Conservation (phyloP, 345 rosid genomes). For the Salix purpurea region DNA sequence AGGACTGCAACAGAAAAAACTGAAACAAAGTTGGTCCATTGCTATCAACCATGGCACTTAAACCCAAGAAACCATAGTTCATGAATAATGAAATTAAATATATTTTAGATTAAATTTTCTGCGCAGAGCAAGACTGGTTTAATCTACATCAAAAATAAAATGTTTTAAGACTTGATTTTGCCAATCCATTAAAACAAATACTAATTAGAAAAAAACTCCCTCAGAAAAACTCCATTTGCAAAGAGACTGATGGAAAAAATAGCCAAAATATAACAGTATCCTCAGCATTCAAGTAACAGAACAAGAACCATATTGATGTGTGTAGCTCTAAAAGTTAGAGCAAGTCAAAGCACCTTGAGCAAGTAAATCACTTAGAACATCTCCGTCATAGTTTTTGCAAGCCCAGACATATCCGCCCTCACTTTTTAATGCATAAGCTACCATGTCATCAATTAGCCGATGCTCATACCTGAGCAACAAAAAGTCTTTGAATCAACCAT, state of each 20-base stretch:
- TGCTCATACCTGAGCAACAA: constrained; percentile 80
- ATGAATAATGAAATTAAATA: too few species aligned
- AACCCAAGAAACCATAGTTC: not conserved
- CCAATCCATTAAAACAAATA: not conserved
- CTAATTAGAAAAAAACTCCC: too few species aligned
- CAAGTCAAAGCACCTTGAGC: constrained; percentile 65
- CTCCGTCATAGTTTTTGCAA: constrained; percentile 97
- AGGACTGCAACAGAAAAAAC: not conserved
- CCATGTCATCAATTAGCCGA: constrained; percentile 98
- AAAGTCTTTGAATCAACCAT: not conserved
- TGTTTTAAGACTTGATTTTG: not conserved
- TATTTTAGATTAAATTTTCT: not conserved
- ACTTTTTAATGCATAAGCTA: constrained; percentile 90
- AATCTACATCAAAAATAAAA: not conserved
- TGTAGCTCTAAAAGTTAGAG: not conserved
- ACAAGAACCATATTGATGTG: not conserved
- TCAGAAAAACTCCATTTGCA: too few species aligned
- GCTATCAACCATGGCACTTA: not conserved
- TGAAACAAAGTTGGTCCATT: not conserved
- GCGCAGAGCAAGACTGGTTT: not conserved
- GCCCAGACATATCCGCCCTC: constrained; percentile 99
- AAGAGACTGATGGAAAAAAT: too few species aligned
- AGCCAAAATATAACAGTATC: not conserved
- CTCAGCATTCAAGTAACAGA: not conserved
- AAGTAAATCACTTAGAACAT: constrained; percentile 96